Evolutionary conservation across 1,284 basidiomycete species (phyloP).

Genomic region (Marasmius fiardii): DNA sequence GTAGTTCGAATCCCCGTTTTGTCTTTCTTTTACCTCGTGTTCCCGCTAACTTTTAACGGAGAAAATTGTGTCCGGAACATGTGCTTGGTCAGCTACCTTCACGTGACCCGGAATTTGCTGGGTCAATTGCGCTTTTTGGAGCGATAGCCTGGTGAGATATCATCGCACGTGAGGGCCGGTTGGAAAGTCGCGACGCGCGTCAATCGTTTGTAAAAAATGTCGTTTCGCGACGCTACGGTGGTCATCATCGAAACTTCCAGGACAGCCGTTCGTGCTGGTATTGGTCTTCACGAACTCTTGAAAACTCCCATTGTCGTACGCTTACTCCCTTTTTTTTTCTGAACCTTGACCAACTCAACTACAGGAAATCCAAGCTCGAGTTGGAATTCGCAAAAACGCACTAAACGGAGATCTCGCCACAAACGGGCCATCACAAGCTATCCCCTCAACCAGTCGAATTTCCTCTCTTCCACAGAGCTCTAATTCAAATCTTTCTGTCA

Average conservation of each 20-base stretch:
- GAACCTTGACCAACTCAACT: conserved; percentile 8
- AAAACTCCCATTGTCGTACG: conserved; percentile 71
- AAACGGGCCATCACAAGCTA: conserved; percentile 20
- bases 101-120: too few relatives aligned
- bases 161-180: not conserved
- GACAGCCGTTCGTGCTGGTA: conserved; percentile 69
- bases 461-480: conserved; percentile 42
- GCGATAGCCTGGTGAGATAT: too few relatives aligned
- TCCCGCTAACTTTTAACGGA: too few relatives aligned
- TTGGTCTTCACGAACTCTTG: conserved; percentile 80
- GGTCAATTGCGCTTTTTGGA: too few relatives aligned
- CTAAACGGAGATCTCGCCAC: conserved; percentile 13
- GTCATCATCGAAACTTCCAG: conserved; percentile 79
- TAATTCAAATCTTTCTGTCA: conserved; percentile 46
- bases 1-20: too few relatives aligned
- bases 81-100: too few relatives aligned
- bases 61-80: too few relatives aligned
- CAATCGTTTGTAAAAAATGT: conserved; percentile 29
- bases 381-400: conserved; percentile 58
- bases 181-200: not conserved
- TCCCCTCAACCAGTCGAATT: conserved; percentile 40
- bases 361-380: conserved; percentile 71
- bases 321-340: conserved; percentile 17
- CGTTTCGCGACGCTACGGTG: conserved; percentile 79
- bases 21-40: too few relatives aligned